These are phyloP conservation scores for Singerocomus rubriflavus DNA, from an alignment of 1,284 basidiomycete species.

Conservation along the genomic window DNA sequence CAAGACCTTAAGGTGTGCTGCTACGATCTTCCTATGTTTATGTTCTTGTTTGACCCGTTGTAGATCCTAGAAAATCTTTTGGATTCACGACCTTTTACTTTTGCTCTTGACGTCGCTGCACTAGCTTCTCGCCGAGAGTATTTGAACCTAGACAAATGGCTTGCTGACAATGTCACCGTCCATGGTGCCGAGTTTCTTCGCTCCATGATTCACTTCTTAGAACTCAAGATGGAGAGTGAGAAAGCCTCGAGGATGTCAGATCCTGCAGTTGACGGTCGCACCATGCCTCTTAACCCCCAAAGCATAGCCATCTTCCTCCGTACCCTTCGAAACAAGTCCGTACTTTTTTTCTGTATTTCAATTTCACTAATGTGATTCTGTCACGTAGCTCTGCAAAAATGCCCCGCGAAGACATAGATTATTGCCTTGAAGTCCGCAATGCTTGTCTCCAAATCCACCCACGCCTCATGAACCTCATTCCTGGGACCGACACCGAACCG, in stretches of 20 bases:
- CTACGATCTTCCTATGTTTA: background rate
- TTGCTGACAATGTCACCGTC: conserved; percentile 79
- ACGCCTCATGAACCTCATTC: conserved; percentile 92
- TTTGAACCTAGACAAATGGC: conserved; percentile 95
- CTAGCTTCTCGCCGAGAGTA: conserved; percentile 91
- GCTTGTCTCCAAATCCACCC: conserved; percentile 95
- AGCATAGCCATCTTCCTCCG: conserved; percentile 92
- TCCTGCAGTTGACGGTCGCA: conserved; percentile 72
- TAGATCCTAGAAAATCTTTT: conserved; percentile 90
- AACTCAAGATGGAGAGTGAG: conserved; percentile 90
- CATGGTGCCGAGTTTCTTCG: conserved; percentile 87
- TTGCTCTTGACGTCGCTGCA: conserved; percentile 91
- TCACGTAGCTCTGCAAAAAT: conserved; percentile 57
- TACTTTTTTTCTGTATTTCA: conserved; percentile 15
- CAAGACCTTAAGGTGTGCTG: conserved; percentile 84
- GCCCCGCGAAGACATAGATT: conserved; percentile 78
- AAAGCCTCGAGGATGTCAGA: conserved; percentile 77
- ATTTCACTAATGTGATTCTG: background rate
- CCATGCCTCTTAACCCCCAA: conserved; percentile 79
- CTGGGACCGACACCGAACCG: conserved; percentile 86
- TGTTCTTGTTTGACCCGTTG: conserved; percentile 1
- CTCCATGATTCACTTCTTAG: conserved; percentile 83
- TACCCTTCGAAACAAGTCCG: conserved; percentile 76
- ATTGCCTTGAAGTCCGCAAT: conserved; percentile 91
- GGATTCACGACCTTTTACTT: conserved; percentile 82